Evolutionary conservation across 1,284 basidiomycete species (phyloP).

Genomic region (Athelia sp.): DNA sequence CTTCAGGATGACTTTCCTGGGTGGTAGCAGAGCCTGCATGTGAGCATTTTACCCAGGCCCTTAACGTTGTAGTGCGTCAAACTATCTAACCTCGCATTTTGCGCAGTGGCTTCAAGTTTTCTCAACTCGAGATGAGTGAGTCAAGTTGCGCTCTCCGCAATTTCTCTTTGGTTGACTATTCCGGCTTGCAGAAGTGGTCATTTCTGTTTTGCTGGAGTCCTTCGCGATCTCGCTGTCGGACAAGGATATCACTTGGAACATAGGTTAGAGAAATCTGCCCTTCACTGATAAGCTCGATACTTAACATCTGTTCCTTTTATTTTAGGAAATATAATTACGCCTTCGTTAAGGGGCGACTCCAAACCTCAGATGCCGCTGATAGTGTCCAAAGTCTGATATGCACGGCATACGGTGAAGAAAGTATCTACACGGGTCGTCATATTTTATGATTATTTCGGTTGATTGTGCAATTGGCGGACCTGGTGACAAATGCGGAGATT

Average conservation of each 20-base stretch:
- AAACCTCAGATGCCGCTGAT: too few species aligned
- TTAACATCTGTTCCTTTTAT: too few species aligned
- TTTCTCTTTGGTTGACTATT: not conserved
- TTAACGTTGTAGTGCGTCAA: not conserved
- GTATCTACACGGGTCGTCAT: too few species aligned
- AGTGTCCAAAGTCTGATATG: too few species aligned
- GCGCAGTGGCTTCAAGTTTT: slow-evolving; percentile 28
- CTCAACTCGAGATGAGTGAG: slow-evolving; percentile 28
- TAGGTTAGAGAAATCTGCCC: not conserved
- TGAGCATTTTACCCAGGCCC: slow-evolving; percentile 11
- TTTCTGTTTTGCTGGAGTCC: not conserved
- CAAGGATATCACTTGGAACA: not conserved
- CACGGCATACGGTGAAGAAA: too few species aligned
- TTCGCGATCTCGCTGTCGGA: not conserved
- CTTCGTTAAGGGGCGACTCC: too few species aligned
- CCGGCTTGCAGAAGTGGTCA: not conserved
- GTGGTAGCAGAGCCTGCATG: slow-evolving; percentile 29
- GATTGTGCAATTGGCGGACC: too few species aligned
- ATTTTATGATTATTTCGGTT: too few species aligned
- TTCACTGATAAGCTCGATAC: too few species aligned
- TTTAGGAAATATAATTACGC: too few species aligned
- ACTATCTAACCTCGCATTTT: slow-evolving; percentile 1
- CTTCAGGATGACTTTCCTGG: slow-evolving; percentile 29
- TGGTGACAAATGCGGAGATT: too few species aligned
- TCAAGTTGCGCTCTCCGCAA: not conserved